These are phyloP conservation scores for Nothomitra cinnamomea DNA, from an alignment of 2,329 filamentous ascomycete species.

Conservation along the genomic window DNA sequence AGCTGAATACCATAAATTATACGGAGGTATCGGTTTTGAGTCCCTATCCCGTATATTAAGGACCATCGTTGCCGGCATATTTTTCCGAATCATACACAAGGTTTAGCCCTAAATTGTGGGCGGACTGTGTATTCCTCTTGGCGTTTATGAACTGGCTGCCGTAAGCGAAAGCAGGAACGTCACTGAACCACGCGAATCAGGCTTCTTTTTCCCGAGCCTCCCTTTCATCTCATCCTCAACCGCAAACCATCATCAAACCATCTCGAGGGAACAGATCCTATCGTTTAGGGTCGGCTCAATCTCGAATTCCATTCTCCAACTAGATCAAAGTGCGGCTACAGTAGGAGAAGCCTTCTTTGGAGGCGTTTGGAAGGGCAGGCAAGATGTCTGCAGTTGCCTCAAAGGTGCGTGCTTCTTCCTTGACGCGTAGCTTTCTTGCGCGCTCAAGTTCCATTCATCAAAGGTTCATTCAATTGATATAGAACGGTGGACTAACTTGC, in stretches of 20 bases:
- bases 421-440: background rate
- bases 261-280: slow-evolving; percentile 22
- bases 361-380: slow-evolving; percentile 17
- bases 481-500: slow-evolving; percentile 23
- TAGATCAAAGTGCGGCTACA: slow-evolving; percentile 20
- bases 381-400: slow-evolving; percentile 2
- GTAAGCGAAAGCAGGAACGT: slow-evolving; percentile 4
- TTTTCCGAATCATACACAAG: background rate
- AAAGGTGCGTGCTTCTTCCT: background rate
- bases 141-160: background rate
- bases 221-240: slow-evolving; percentile 1
- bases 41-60: no score
- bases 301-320: slow-evolving; percentile 15
- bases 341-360: slow-evolving; percentile 23
- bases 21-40: no score
- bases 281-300: slow-evolving; percentile 19
- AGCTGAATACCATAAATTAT: no score
- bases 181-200: slow-evolving; percentile 3
- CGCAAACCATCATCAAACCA: background rate
- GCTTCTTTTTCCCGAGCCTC: slow-evolving; percentile 3
- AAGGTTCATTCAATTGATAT: slow-evolving; percentile 9
- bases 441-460: background rate
- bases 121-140: slow-evolving; percentile 1
- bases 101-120: background rate
- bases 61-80: no score